Evolutionary conservation across 2,329 filamentous ascomycete genomes (phyloP).

Genomic region (Pseudopyrenochaeta lycopersici): DNA sequence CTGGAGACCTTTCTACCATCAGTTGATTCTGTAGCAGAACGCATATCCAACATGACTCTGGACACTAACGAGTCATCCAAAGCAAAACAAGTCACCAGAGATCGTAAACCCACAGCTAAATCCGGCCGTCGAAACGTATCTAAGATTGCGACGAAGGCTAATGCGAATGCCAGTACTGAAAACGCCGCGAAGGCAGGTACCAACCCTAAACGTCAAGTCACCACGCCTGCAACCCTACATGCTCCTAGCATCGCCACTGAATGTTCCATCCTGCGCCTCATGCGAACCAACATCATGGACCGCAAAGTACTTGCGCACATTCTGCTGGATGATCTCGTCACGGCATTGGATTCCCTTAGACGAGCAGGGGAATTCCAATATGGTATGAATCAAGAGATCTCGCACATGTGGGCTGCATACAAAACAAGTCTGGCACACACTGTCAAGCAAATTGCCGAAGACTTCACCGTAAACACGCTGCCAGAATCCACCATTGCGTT

Average conservation of each 20-base stretch:
- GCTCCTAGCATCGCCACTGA: conserved; percentile 36
- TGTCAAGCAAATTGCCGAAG: conserved; percentile 75
- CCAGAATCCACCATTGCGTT: conserved; percentile 93
- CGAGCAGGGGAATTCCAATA: conserved; percentile 33
- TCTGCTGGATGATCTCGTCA: conserved; percentile 40
- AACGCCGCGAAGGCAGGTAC: conserved; percentile 22
- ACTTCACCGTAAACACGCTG: conserved; percentile 87
- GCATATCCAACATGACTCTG: conserved; percentile 55
- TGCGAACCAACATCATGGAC: conserved; percentile 60
- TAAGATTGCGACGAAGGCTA: conserved; percentile 20
- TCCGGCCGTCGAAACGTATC: conserved; percentile 14
- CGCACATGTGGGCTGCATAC: conserved; percentile 69
- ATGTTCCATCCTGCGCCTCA: conserved; percentile 49
- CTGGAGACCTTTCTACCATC: conserved; percentile 34
- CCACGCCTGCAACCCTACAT: conserved; percentile 6
- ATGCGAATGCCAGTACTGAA: conserved; percentile 22
- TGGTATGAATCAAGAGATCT: conserved; percentile 54
- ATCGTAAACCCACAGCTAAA: conserved; percentile 33
- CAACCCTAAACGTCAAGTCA: conserved; percentile 19
- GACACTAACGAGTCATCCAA: conserved; percentile 19
- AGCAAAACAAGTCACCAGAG: conserved; percentile 23
- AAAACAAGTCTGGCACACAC: conserved; percentile 74
- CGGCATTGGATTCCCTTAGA: conserved; percentile 37
- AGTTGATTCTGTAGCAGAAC: conserved; percentile 51
- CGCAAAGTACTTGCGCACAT: conserved; percentile 59